Evolutionary conservation across 2,329 filamentous ascomycete genomes (phyloP).

Genomic region (Fusarium solani-melongenae): DNA sequence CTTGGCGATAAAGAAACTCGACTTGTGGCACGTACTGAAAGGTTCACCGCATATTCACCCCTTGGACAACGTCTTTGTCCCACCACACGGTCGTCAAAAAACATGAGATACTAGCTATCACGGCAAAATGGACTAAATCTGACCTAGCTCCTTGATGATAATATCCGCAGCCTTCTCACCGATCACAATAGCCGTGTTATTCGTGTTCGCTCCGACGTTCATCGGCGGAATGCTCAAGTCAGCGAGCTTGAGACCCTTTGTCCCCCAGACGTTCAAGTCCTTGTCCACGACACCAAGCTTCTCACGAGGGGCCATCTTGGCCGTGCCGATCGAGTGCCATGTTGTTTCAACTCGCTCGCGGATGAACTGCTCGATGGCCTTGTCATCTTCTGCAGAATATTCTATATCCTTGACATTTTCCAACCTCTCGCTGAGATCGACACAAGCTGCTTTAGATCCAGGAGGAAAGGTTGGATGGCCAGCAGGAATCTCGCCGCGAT

Average conservation of each 20-base stretch:
- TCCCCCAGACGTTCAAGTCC: conserved; percentile 56
- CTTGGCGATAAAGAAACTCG: neutral
- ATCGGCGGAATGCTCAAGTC: conserved; percentile 51
- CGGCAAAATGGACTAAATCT: too few species aligned
- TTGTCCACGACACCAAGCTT: conserved; percentile 52
- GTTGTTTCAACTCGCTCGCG: conserved; percentile 55
- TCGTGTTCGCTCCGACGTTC: conserved; percentile 61
- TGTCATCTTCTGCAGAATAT: conserved; percentile 63
- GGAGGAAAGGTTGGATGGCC: conserved; percentile 58
- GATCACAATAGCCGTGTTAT: conserved; percentile 59
- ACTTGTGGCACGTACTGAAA: neutral
- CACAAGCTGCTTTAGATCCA: conserved; percentile 52
- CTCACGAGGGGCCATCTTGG: conserved; percentile 56
- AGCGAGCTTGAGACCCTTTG: conserved; percentile 54
- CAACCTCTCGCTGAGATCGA: conserved; percentile 58
- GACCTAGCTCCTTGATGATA: conserved; percentile 51
- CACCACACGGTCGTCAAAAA: too few species aligned
- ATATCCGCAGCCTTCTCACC: conserved; percentile 61
- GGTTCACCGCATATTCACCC: neutral
- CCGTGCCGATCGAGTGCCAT: conserved; percentile 60
- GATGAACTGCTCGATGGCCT: conserved; percentile 58
- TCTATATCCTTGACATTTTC: conserved; percentile 53
- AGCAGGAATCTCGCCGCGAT: conserved; percentile 57
- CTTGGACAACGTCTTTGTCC: neutral
- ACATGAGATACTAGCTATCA: too few species aligned